Evolutionary conservation across 1,139 yeast species (phyloP).

Genomic region (Yamadazyma blattariae): DNA sequence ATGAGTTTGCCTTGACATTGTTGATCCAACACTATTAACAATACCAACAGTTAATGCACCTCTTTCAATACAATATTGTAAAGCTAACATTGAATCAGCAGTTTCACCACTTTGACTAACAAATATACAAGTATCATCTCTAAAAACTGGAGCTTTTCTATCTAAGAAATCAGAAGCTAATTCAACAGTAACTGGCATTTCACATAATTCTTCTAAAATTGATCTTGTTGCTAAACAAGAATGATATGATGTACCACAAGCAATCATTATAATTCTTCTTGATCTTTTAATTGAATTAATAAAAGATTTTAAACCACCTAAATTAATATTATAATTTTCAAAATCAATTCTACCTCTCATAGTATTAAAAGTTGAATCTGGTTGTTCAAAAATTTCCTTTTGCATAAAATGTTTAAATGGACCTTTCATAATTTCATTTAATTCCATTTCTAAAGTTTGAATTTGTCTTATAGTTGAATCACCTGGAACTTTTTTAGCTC

Average conservation of each 20-base stretch:
- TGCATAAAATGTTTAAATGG: slow-evolving; percentile 96
- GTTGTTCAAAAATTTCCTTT: slow-evolving; percentile 98
- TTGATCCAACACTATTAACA: slow-evolving; percentile 90
- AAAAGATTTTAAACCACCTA: slow-evolving; percentile 89
- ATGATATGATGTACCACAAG: slow-evolving; percentile 99
- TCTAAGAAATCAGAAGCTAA: slow-evolving; percentile 97
- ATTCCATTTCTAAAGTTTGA: slow-evolving; percentile 94
- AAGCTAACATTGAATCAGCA: slow-evolving; percentile 96
- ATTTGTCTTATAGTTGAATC: slow-evolving; percentile 92
- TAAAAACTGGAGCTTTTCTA: slow-evolving; percentile 91
- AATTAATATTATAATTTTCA: slow-evolving; percentile 67
- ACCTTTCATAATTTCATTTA: slow-evolving; percentile 98
- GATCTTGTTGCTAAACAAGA: slow-evolving; percentile 97
- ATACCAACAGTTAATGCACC: slow-evolving; percentile 98
- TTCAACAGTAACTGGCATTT: slow-evolving; percentile 93
- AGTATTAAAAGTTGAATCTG: slow-evolving; percentile 95
- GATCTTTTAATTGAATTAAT: slow-evolving; percentile 90
- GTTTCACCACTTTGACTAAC: slow-evolving; percentile 99
- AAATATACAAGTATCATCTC: slow-evolving; percentile 96
- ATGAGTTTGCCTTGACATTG: slow-evolving; percentile 92
- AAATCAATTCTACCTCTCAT: slow-evolving; percentile 99
- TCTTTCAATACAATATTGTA: slow-evolving; percentile 93
- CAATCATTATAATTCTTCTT: slow-evolving; percentile 95
- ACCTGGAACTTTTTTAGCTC: slow-evolving; percentile 89
- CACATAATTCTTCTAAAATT: slow-evolving; percentile 93